Percentiles rank a stretch among this genome's conserved stretches.
Evolutionary conservation across 306 rosid genomes (phyloP).

Genomic region (Sicyos baderoa): DNA sequence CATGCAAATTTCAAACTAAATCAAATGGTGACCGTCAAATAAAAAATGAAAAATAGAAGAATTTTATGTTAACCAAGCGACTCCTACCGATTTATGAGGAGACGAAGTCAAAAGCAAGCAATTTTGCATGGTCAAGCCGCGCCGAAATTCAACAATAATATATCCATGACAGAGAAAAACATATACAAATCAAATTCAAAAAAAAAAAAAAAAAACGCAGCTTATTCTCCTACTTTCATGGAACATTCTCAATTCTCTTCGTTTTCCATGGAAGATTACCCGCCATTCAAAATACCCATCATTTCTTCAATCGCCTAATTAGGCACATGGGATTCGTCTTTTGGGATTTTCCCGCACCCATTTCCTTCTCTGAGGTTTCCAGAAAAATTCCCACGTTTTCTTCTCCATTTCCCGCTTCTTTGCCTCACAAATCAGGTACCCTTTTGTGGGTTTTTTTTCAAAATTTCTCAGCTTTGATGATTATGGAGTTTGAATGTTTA

Average conservation of each 20-base stretch:
- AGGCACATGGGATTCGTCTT: neutral
- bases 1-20: no score
- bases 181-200: no score
- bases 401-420: neutral
- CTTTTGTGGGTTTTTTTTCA: neutral
- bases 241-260: constrained; percentile 13
- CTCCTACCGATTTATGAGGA: neutral
- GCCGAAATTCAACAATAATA: constrained; percentile 3
- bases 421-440: neutral
- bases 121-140: neutral
- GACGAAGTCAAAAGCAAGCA: neutral
- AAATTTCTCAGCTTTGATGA: neutral
- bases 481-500: constrained; percentile 5
- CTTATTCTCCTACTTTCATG: constrained; percentile 20
- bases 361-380: neutral
- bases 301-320: neutral
- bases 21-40: no score
- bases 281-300: constrained; percentile 6
- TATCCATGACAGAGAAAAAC: neutral
- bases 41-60: no score
- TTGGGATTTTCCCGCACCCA: neutral
- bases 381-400: neutral
- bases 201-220: neutral
- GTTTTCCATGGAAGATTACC: constrained; percentile 12
- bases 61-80: no score